Evolutionary conservation across 345 rosid genomes (phyloP).

Genomic region (Raphanus sativus): DNA sequence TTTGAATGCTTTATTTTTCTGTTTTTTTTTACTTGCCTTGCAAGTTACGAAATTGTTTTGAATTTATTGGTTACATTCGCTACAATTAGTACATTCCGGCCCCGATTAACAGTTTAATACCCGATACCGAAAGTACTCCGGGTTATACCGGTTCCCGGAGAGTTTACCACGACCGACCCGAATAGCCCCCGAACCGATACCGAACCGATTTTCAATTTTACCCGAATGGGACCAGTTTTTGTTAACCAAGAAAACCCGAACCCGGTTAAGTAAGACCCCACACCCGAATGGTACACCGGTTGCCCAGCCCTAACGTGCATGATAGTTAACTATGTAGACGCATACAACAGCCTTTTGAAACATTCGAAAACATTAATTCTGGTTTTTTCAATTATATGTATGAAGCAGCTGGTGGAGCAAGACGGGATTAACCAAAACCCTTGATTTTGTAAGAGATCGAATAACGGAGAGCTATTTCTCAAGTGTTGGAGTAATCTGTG

Average conservation of each 20-base stretch:
- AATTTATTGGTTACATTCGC: neutral
- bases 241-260: neutral
- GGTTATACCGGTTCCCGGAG: neutral
- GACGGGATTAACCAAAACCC: constrained; percentile 23
- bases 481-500: constrained; percentile 25
- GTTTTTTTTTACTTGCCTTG: neutral
- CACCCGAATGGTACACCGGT: too few relatives aligned
- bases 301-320: neutral
- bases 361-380: neutral
- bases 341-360: neutral
- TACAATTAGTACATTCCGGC: neutral
- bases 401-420: constrained; percentile 46
- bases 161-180: neutral
- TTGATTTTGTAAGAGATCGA: constrained; percentile 34
- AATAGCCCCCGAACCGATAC: neutral
- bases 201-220: neutral
- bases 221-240: neutral
- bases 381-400: neutral
- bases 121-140: neutral
- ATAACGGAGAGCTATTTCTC: constrained; percentile 33
- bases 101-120: neutral
- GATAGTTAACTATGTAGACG: neutral
- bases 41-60: neutral
- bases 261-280: neutral
- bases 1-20: neutral